phyloP scores from a whole-genome alignment of 768 basidiomycete species.

The Leccinum olivaceopallidum region DNA sequence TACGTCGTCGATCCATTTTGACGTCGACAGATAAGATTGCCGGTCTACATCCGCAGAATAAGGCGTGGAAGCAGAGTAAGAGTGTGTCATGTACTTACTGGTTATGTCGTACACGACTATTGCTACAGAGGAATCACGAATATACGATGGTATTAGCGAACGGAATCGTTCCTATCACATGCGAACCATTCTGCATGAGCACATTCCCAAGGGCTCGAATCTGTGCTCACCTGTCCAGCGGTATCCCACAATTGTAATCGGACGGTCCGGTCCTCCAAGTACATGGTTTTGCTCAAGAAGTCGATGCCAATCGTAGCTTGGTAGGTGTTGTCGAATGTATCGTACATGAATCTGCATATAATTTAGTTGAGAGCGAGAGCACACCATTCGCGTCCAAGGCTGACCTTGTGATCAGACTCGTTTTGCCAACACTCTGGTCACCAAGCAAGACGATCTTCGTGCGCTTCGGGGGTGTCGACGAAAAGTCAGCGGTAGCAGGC shows the following conservation, averaged over 20 bases:
- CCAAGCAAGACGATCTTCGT: slow-evolving; percentile 96
- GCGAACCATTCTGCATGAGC: slow-evolving; percentile 4
- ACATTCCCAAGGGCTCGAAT: background rate
- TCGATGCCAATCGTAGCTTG: slow-evolving; percentile 98
- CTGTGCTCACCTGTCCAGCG: slow-evolving; percentile 74
- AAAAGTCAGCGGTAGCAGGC: slow-evolving; percentile 80
- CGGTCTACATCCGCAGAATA: slow-evolving; percentile 58
- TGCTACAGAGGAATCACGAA: slow-evolving; percentile 97
- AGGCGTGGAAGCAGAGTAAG: slow-evolving; percentile 5
- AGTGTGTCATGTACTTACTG: slow-evolving; percentile 53
- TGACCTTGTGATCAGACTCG: slow-evolving; percentile 94
- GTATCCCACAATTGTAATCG: slow-evolving; percentile 99
- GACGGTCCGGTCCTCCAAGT: slow-evolving; percentile 97
- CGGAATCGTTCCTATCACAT: slow-evolving; percentile 85
- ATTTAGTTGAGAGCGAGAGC: slow-evolving; percentile 6
- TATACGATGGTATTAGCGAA: slow-evolving; percentile 97
- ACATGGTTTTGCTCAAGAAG: slow-evolving; percentile 99
- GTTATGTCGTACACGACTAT: slow-evolving; percentile 99
- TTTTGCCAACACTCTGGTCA: slow-evolving; percentile 98
- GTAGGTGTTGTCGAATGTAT: slow-evolving; percentile 99
- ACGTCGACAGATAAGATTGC: slow-evolving; percentile 96
- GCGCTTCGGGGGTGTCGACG: slow-evolving; percentile 87
- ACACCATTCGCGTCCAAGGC: slow-evolving; percentile 22
- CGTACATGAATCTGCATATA: slow-evolving; percentile 87
- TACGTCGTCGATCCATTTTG: slow-evolving; percentile 99